phyloP scores from a whole-genome alignment of 106 monocot species.

The Allium fistulosum region DNA sequence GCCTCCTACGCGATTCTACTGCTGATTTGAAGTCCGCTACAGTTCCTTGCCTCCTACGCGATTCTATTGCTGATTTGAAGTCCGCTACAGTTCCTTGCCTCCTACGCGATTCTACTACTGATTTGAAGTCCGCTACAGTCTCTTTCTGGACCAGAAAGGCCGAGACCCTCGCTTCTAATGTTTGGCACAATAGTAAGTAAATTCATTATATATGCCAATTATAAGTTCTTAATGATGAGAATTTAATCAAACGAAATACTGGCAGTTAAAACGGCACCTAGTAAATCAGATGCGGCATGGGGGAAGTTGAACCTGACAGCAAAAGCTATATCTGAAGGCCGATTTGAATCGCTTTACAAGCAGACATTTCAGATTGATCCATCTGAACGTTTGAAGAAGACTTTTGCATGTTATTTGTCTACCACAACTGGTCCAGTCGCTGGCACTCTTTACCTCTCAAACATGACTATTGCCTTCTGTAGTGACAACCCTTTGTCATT shows the following conservation, averaged over 20 bases:
- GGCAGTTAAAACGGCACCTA: constrained; percentile 62
- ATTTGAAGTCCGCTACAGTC: too few species aligned
- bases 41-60: too few species aligned
- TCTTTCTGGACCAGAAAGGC: constrained; percentile 71
- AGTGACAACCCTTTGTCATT: constrained; percentile 88
- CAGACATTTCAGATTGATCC: constrained; percentile 52
- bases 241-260: not conserved
- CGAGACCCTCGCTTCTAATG: constrained; percentile 69
- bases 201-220: not conserved
- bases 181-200: constrained; percentile 71
- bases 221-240: not conserved
- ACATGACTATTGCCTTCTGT: constrained; percentile 64
- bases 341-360: constrained; percentile 82
- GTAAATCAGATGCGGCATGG: constrained; percentile 66
- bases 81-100: too few species aligned
- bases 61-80: too few species aligned
- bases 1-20: too few species aligned
- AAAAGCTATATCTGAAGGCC: constrained; percentile 82
- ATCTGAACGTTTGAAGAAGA: constrained; percentile 62
- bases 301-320: constrained; percentile 74
- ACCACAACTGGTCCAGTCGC: constrained; percentile 85
- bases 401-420: constrained; percentile 92
- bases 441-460: constrained; percentile 83
- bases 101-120: too few species aligned
- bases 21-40: too few species aligned